Evolutionary conservation across 768 basidiomycete species (phyloP).

Genomic region (Zangia roseola): DNA sequence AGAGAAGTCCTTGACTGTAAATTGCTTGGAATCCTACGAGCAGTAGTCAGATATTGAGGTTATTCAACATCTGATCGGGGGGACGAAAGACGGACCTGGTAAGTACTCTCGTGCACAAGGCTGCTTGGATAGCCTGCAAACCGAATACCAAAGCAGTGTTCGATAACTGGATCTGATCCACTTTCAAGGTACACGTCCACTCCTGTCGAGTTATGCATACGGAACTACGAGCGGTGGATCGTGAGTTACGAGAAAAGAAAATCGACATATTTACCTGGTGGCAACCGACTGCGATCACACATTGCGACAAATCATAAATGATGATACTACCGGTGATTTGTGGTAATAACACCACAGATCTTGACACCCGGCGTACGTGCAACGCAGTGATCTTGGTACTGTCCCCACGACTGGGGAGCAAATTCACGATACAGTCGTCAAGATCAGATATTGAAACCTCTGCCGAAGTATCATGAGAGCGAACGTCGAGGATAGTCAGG

Average conservation of each 20-base stretch:
- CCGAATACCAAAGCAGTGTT: constrained; percentile 60
- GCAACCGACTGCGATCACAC: constrained; percentile 67
- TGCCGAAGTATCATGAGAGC: constrained; percentile 37
- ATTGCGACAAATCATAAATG: constrained; percentile 59
- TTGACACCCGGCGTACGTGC: constrained; percentile 49
- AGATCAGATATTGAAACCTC: constrained; percentile 68
- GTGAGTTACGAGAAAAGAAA: not conserved
- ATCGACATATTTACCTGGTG: constrained; percentile 61
- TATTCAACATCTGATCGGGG: not conserved
- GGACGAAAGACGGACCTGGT: constrained; percentile 10
- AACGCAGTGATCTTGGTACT: constrained; percentile 14
- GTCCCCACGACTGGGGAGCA: constrained; percentile 36
- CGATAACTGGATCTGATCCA: constrained; percentile 76
- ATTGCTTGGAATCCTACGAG: constrained; percentile 36
- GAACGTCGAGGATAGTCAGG: constrained; percentile 36
- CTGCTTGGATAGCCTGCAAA: constrained; percentile 62
- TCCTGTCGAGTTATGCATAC: constrained; percentile 74
- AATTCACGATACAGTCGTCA: constrained; percentile 66
- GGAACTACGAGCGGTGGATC: constrained; percentile 53
- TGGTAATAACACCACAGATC: constrained; percentile 67
- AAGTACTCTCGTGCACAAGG: not conserved
- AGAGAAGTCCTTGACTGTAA: constrained; percentile 80
- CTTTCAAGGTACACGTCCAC: constrained; percentile 68
- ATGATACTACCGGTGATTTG: constrained; percentile 68
- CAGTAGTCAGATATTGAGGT: not conserved